A percentile compares a stretch with the other conserved stretches of the same genome.
Evolutionary conservation across 1,284 basidiomycete genomes (phyloP).

Genomic region (Trichosporon sp.): DNA sequence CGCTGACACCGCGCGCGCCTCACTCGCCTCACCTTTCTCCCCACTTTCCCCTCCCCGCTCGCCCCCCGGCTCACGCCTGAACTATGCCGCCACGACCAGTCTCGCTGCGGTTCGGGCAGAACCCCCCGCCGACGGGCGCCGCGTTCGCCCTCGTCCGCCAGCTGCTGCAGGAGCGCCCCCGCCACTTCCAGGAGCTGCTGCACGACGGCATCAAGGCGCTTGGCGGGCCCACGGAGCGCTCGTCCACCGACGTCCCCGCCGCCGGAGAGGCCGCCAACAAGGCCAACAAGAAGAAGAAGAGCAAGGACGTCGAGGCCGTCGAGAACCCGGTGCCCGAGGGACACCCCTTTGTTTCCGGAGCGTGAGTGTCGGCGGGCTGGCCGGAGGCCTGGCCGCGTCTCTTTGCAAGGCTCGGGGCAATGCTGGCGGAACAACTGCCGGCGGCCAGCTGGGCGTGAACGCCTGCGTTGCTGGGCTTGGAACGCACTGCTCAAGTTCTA

Average conservation of each 20-base stretch:
- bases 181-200: slow-evolving; percentile 39
- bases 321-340: slow-evolving; percentile 27
- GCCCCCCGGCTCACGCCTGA: neutral
- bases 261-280: neutral
- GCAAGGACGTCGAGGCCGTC: slow-evolving; percentile 11
- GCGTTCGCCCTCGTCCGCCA: slow-evolving; percentile 38
- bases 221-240: neutral
- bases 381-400: too few relatives aligned
- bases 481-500: too few relatives aligned
- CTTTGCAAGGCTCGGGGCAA: too few relatives aligned
- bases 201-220: slow-evolving; percentile 21
- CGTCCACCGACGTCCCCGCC: neutral
- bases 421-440: too few relatives aligned
- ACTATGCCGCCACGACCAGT: neutral
- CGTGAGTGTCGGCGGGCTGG: slow-evolving; percentile 27
- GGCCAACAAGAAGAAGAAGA: neutral
- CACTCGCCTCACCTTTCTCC: neutral
- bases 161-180: slow-evolving; percentile 28
- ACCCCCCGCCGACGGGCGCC: slow-evolving; percentile 12
- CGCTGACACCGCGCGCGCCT: neutral
- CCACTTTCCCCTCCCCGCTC: neutral
- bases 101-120: neutral
- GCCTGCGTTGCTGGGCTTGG: too few relatives aligned
- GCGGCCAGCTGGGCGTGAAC: too few relatives aligned
- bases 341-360: slow-evolving; percentile 40